Evolutionary conservation across 2,329 filamentous ascomycete species (phyloP).

Genomic region (Phyllosticta ampelicida): DNA sequence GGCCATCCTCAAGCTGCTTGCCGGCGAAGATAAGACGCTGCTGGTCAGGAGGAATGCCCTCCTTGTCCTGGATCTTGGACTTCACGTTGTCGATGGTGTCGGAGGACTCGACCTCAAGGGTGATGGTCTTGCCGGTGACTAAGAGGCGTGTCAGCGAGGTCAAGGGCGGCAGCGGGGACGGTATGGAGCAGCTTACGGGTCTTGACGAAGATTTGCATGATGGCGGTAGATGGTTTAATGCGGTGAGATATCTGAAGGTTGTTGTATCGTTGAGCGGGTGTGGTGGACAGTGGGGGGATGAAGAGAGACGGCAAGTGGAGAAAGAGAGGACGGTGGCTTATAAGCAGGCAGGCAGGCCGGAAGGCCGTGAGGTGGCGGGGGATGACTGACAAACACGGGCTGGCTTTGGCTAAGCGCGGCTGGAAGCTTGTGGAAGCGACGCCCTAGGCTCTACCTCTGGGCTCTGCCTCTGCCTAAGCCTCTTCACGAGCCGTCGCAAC

Average conservation of each 20-base stretch:
- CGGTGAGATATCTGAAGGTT: constrained; percentile 6
- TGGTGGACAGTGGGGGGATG: constrained; percentile 7
- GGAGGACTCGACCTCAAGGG: constrained; percentile 56
- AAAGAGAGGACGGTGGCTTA: constrained; percentile 9
- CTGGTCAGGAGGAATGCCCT: constrained; percentile 92
- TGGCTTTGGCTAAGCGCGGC: constrained; percentile 1
- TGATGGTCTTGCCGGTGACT: constrained; percentile 60
- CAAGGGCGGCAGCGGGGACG: constrained; percentile 16
- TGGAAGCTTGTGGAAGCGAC: constrained; percentile 8
- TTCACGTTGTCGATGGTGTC: constrained; percentile 97
- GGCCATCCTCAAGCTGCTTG: constrained; percentile 93
- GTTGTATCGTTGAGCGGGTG: constrained; percentile 11
- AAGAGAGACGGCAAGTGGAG: background rate
- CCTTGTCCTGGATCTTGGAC: constrained; percentile 95
- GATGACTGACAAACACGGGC: constrained; percentile 10
- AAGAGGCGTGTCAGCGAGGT: constrained; percentile 24
- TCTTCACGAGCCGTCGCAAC: background rate
- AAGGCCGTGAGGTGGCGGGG: constrained; percentile 23
- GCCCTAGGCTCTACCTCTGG: background rate
- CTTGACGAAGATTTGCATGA: constrained; percentile 98
- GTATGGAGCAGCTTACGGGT: constrained; percentile 56
- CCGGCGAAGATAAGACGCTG: constrained; percentile 95
- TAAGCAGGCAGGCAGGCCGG: constrained; percentile 14
- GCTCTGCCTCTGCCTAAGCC: too few relatives aligned
- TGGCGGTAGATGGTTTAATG: constrained; percentile 22